phyloP scores from a whole-genome alignment of 23 red algal species.

The Gracilaria caudata region DNA sequence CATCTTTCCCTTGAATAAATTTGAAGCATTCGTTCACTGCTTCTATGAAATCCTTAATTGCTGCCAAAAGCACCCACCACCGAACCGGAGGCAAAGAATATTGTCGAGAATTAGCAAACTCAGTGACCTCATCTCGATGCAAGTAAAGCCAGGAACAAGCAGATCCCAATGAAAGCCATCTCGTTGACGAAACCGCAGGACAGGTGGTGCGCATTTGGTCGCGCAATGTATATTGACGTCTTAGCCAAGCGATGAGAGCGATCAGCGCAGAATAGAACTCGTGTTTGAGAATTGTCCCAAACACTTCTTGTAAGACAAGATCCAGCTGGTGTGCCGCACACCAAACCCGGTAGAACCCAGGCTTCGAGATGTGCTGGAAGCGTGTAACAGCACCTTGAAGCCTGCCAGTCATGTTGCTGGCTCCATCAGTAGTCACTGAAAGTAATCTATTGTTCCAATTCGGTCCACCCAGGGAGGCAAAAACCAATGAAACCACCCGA shows the following conservation, averaged over 20 bases:
- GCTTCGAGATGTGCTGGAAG: background rate
- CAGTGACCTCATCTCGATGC: background rate
- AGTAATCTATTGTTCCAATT: background rate
- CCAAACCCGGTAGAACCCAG: background rate
- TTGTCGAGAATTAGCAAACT: background rate
- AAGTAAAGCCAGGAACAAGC: background rate
- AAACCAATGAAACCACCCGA: background rate
- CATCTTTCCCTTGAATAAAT: slow-evolving; percentile 6
- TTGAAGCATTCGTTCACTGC: background rate
- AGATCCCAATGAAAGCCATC: background rate
- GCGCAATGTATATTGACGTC: background rate
- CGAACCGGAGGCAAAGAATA: background rate
- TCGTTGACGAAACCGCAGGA: background rate
- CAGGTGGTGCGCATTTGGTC: background rate
- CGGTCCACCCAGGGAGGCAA: background rate
- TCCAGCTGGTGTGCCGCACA: background rate
- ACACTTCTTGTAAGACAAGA: background rate
- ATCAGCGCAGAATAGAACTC: background rate
- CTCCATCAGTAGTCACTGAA: background rate
- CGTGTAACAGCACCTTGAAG: background rate
- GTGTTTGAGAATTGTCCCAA: background rate
- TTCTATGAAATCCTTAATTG: background rate
- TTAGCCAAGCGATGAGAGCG: background rate
- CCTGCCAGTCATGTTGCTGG: background rate
- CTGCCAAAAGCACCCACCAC: background rate